Evolutionary conservation across 208 protist species (phyloP).

Genomic region (Leptomonas pyrrhocoris): DNA sequence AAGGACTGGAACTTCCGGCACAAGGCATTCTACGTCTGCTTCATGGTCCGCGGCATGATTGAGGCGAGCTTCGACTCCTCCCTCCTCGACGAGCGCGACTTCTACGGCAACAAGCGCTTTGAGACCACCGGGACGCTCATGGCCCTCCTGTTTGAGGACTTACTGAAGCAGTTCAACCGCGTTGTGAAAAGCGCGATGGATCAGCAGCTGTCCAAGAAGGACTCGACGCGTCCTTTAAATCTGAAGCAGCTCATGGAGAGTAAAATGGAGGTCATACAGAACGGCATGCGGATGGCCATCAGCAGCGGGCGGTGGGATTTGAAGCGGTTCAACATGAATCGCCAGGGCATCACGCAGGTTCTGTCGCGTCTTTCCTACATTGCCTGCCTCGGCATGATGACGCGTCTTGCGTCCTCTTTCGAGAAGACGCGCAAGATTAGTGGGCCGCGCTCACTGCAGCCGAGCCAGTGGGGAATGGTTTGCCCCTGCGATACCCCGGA

Average conservation of each 20-base stretch:
- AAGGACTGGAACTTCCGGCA: conserved; percentile 96
- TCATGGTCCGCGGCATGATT: conserved; percentile 98
- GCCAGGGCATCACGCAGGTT: conserved; percentile 96
- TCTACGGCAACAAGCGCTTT: conserved; percentile 99
- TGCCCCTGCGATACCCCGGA: conserved; percentile 99
- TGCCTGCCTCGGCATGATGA: conserved; percentile 99
- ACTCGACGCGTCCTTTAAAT: conserved; percentile 91
- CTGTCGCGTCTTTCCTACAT: conserved; percentile 99
- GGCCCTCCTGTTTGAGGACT: conserved; percentile 98
- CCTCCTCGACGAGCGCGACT: conserved; percentile 98
- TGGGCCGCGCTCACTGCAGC: conserved; percentile 95
- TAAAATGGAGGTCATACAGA: conserved; percentile 96
- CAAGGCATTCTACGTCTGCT: conserved; percentile 97
- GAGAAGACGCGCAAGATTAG: conserved; percentile 99
- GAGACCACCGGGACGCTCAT: conserved; percentile 98
- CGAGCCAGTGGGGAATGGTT: conserved; percentile 99
- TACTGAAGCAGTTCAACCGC: conserved; percentile 98
- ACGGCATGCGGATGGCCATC: conserved; percentile 97
- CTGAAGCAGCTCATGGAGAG: conserved; percentile 93
- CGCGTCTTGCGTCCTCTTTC: conserved; percentile 98
- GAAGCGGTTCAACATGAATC: conserved; percentile 98
- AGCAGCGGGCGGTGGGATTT: conserved; percentile 97
- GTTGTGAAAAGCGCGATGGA: conserved; percentile 95
- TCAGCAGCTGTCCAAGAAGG: conserved; percentile 88
- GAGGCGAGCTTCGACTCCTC: conserved; percentile 88